Percentiles rank a stretch among this genome's conserved stretches.
phyloP scores from a whole-genome alignment of 176 grass and related monocot genomes.

The Aegilops bicornis region DNA sequence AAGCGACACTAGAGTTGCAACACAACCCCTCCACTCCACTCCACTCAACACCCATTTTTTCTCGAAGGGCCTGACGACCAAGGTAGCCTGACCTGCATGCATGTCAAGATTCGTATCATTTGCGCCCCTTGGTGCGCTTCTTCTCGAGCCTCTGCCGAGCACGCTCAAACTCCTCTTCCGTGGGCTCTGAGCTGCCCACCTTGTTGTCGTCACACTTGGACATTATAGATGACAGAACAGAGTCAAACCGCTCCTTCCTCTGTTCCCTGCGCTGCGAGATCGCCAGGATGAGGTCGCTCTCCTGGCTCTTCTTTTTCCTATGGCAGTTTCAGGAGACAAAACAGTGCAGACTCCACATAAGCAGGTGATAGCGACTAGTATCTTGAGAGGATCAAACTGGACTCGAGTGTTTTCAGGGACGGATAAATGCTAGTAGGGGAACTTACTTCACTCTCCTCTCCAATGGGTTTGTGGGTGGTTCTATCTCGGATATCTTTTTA shows the following conservation, averaged over 20 bases:
- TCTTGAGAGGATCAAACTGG: background rate
- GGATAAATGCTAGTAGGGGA: background rate
- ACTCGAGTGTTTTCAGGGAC: background rate
- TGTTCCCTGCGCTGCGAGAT: slow-evolving; percentile 62
- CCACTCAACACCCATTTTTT: background rate
- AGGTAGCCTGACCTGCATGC: background rate
- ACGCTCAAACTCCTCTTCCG: slow-evolving; percentile 82
- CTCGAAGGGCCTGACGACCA: background rate
- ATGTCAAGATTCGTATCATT: background rate
- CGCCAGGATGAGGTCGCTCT: slow-evolving; percentile 55
- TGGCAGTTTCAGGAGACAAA: background rate
- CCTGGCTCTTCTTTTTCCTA: slow-evolving; percentile 66
- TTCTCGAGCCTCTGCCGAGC: slow-evolving; percentile 67
- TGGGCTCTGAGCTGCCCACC: slow-evolving; percentile 52
- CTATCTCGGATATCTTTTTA: slow-evolving; percentile 76
- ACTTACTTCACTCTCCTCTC: slow-evolving; percentile 78
- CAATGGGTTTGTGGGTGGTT: slow-evolving; percentile 84
- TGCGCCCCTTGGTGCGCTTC: slow-evolving; percentile 35
- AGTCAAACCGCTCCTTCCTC: slow-evolving; percentile 69
- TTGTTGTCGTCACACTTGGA: slow-evolving; percentile 57
- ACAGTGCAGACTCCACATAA: background rate
- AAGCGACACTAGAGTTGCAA: background rate
- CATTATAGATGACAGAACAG: slow-evolving; percentile 78
- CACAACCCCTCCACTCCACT: background rate
- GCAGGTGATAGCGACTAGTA: background rate